phyloP scores from a whole-genome alignment of 2,329 filamentous ascomycete genomes.

The Fusarium foetens region DNA sequence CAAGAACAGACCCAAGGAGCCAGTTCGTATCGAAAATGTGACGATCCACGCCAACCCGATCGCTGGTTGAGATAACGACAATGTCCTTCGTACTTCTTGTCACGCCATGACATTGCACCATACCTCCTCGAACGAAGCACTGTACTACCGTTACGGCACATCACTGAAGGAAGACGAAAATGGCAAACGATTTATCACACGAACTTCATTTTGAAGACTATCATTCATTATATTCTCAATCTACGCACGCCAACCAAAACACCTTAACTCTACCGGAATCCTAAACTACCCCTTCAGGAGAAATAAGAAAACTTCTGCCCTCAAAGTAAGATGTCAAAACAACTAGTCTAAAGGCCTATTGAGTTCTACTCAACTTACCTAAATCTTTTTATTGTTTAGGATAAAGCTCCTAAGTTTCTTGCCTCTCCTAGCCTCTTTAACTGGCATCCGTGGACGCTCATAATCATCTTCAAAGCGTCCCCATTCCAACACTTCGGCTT shows the following conservation, averaged over 20 bases:
- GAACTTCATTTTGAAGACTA: background rate
- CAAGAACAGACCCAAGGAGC: slow-evolving; percentile 78
- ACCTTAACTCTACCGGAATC: background rate
- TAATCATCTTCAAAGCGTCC: background rate
- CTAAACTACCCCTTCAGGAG: background rate
- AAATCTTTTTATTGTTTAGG: background rate
- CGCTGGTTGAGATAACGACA: slow-evolving; percentile 61
- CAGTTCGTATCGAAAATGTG: slow-evolving; percentile 72
- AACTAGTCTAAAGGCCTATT: background rate
- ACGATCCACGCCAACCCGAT: slow-evolving; percentile 84
- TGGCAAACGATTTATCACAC: background rate
- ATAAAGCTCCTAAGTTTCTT: background rate
- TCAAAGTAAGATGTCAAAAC: background rate
- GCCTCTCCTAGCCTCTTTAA: background rate
- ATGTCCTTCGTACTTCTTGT: background rate
- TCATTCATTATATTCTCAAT: background rate
- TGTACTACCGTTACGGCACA: background rate
- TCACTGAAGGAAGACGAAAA: background rate
- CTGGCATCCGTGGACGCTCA: background rate
- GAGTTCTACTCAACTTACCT: background rate
- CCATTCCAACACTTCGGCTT: slow-evolving; percentile 1
- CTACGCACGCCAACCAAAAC: background rate
- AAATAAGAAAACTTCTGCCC: background rate
- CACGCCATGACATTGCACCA: background rate
- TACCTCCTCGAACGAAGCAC: background rate